Evolutionary conservation across 768 basidiomycete genomes (phyloP).

Genomic region (Amanita inopinata): DNA sequence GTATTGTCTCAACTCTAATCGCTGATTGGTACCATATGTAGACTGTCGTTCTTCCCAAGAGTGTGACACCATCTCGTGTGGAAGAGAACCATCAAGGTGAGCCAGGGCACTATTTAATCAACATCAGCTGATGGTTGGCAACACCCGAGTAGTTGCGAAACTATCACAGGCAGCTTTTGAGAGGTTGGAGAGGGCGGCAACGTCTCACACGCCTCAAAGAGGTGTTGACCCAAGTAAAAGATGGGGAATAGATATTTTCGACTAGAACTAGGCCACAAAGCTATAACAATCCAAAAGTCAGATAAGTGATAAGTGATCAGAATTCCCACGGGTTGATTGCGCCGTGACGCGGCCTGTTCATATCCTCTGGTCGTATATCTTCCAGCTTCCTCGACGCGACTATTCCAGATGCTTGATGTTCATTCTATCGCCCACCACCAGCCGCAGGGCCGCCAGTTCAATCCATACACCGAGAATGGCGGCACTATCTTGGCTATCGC

Average conservation of each 20-base stretch:
- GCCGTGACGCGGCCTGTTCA: conserved; percentile 36
- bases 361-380: conserved; percentile 1
- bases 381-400: conserved; percentile 17
- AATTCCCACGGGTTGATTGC: conserved; percentile 36
- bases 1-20: background rate
- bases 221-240: conserved; percentile 47
- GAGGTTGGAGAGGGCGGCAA: conserved; percentile 39
- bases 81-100: conserved; percentile 60
- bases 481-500: conserved; percentile 96
- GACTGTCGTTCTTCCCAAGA: conserved; percentile 72
- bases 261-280: conserved; percentile 18
- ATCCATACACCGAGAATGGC: conserved; percentile 89
- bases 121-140: too few relatives aligned
- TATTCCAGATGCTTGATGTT: conserved; percentile 29
- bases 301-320: conserved; percentile 12
- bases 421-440: conserved; percentile 24
- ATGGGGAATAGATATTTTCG: conserved; percentile 63
- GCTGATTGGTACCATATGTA: conserved; percentile 15
- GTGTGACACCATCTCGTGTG: conserved; percentile 58
- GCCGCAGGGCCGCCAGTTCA: conserved; percentile 57
- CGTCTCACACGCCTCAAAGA: conserved; percentile 44
- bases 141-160: conserved; percentile 22
- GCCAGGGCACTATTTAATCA: conserved; percentile 11
- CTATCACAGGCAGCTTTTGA: conserved; percentile 34
- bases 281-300: background rate